Base-by-base conservation (phyloP, 768 basidiomycete genomes). In the Pleurotus eryngii region DNA sequence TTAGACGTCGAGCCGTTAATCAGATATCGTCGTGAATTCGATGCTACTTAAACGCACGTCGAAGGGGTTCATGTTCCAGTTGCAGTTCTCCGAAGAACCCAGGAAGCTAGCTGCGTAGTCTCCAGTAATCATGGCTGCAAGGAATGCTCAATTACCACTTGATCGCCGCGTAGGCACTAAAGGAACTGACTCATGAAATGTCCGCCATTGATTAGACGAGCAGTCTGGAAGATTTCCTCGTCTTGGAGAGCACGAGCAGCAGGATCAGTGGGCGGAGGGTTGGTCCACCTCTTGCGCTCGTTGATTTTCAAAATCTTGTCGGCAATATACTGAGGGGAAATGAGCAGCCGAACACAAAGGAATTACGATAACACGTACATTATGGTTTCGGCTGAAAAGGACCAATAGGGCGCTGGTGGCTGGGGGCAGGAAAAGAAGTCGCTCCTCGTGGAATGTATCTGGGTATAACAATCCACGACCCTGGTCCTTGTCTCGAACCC, bases 81-180 rank as follows among this genome's bases (percentile, higher is more conserved):
- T 69, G 59, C 69, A 72, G n/a, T 81, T 83, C 57, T 83, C 81
- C 5, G 74, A 74, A 6, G 79, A 71, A 3, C 82, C 83, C 4
- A 85, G 70, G 70, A 84, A 84, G 6, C 80, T 79, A 4, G 81
- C 77, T 30, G 83, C 82, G 61, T 85, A 85, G 66, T 83, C 83
- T n/a, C 77, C 78, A 61, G 83, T 72, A 63, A 82, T 78, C 47
- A 77, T 66, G 58, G 51, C 49, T 50, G 20, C 20, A 35, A 12
- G 7, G 9, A 50, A 50, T 30, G 15, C 22, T 48, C 46, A 24
- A 5, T 24, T 22, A 48, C 20, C n/a, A 7, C 22, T 24, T 48
- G 14, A 6, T 48, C 22, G 11, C 11, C 3, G 8, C 11, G 22
- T 20, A 24, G 22, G 1, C 27, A 14, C 14, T 5, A n/a, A 27